Evolutionary conservation across 257 asterid species (phyloP).

Genomic region (Jasminum sambac): DNA sequence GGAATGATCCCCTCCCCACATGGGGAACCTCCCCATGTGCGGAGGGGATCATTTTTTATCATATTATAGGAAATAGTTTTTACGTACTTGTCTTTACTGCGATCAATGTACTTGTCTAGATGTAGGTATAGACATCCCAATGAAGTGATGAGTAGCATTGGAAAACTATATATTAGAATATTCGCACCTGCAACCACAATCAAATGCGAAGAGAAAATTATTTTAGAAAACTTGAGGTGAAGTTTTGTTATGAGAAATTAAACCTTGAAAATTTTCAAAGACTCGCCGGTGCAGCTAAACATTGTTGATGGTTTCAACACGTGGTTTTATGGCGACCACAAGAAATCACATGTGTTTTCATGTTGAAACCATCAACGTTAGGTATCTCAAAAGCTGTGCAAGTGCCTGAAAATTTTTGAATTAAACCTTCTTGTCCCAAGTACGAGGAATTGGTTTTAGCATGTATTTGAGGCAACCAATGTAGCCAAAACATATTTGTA

Average conservation of each 20-base stretch:
- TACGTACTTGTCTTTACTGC: conserved; percentile 20
- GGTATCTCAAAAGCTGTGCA: no score
- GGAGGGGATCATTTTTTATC: no score
- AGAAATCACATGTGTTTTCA: no score
- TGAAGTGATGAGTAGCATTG: conserved; percentile 37
- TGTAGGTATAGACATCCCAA: conserved; percentile 49
- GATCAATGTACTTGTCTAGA: conserved; percentile 32
- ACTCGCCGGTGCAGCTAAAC: no score
- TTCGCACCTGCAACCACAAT: conserved; percentile 33
- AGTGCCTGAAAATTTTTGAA: conserved; percentile 17
- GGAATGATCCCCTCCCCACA: no score
- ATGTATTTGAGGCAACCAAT: conserved; percentile 44
- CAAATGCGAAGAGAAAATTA: not conserved
- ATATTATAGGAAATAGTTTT: not conserved
- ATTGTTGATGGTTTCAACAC: no score
- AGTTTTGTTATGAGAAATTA: not conserved
- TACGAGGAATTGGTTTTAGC: conserved; percentile 30
- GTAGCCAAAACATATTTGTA: conserved; percentile 43
- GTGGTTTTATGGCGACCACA: no score
- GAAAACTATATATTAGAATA: conserved; percentile 35
- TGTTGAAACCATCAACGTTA: no score
- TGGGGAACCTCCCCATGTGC: no score
- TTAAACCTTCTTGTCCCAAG: conserved; percentile 40
- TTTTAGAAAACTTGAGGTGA: not conserved
- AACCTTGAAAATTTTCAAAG: no score